Evolutionary conservation across 768 basidiomycete genomes (phyloP), one percentile per base, ranked within the genome.

Genomic region (Obba rivulosa): DNA sequence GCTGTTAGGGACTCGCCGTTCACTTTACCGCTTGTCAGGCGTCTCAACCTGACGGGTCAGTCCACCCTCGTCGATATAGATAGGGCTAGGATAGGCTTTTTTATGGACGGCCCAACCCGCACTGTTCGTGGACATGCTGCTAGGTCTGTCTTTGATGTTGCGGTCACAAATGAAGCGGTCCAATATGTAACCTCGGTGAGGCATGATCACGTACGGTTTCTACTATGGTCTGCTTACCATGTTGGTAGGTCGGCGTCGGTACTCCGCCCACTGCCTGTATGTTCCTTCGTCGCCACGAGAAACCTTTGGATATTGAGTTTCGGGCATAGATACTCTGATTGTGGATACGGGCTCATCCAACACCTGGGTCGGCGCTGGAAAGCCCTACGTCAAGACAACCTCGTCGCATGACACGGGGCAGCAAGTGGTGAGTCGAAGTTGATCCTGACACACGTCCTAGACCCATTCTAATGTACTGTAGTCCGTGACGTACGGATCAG

Each of bases 261-360:
- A 51, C 35, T 24, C 56, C 59, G 18, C 48, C 59, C 2, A 60
- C 56, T 1, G 44, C 41, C 18, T 60, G 59, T 57, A 14, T 20
- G 37, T 17, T 10, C 21, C 22, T 9, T 31, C 25, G 7, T 43
- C 9, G 9, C 41, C 16, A 42, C 8, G 4, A 42, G 8, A 9
- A 17, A 18, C 45, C 21, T n/a, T 38, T 17, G 23, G 35, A 24
- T 20, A 11, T 31, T 25, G 22, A 8, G 35, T 16, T 18, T 22
- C 16, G 31, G 20, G 13, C 11, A 16, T n/a, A 54, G 53, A 57
- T 41, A 38, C 41, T 22, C 43, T 57, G 14, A 34, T 57, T 25
- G 42, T 59, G 18, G 60, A 62, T 34, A 59, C 58, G 1, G 60
- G 60, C 8, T 49, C 46, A 38, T 56, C 58, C 13, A 57, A 62